Evolutionary conservation across 73 alveolate species (phyloP).

Genomic region (Paramecium biaurelia): DNA sequence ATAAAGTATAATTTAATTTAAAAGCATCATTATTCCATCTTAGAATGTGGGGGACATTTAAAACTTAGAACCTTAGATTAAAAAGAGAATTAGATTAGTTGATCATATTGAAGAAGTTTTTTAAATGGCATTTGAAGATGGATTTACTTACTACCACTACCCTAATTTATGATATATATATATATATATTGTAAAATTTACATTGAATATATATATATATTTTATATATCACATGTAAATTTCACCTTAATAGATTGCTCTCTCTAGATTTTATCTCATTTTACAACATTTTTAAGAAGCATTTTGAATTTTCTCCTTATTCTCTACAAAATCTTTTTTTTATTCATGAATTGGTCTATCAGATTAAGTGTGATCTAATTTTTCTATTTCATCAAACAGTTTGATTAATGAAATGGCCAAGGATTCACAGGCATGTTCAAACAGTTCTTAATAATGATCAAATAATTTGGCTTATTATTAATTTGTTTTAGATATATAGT

Average conservation of each 20-base stretch:
- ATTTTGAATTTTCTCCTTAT: background rate
- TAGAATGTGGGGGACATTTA: background rate
- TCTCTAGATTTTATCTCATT: slow-evolving; percentile 3
- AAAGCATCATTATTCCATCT: slow-evolving; percentile 40
- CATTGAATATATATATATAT: background rate
- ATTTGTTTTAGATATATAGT: background rate
- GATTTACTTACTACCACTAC: slow-evolving; percentile 15
- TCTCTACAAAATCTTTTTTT: background rate
- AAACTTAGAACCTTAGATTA: slow-evolving; percentile 1
- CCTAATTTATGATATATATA: slow-evolving; percentile 1
- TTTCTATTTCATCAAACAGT: slow-evolving; percentile 11
- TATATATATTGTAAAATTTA: background rate
- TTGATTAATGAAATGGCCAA: background rate
- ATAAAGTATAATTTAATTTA: background rate
- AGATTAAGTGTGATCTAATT: background rate
- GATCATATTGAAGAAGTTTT: slow-evolving; percentile 49
- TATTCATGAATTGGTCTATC: background rate
- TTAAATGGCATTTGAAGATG: slow-evolving; percentile 49
- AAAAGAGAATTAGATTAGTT: background rate
- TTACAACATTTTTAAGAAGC: background rate
- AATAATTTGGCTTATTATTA: background rate
- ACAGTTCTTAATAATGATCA: background rate
- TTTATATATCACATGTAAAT: background rate
- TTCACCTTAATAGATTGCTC: background rate
- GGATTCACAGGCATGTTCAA: background rate